Percentiles rank a stretch among this genome's conserved stretches.
These are phyloP conservation scores for Poronia punctata DNA, from an alignment of 495 filamentous ascomycete genomes.

Conservation along the genomic window DNA sequence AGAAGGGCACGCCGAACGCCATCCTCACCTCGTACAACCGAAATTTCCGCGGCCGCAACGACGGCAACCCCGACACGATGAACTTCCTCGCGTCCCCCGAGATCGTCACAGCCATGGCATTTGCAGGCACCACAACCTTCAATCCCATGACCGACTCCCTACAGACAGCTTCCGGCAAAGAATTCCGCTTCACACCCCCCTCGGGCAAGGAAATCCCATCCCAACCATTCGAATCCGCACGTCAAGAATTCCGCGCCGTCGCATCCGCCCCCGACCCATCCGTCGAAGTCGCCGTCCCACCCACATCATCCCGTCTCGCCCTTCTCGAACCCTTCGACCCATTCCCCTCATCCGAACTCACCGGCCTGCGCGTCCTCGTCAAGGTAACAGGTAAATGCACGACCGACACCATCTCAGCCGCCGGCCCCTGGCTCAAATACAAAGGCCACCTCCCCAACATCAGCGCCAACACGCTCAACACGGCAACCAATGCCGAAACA, in stretches of 20 bases:
- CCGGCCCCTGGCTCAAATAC: constrained; percentile 97
- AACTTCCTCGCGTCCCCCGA: constrained; percentile 97
- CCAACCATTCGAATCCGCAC: constrained; percentile 73
- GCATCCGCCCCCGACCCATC: constrained; percentile 60
- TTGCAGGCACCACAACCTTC: constrained; percentile 87
- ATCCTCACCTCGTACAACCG: constrained; percentile 98
- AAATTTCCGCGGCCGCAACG: constrained; percentile 95
- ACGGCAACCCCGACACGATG: constrained; percentile 93
- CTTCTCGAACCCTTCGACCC: constrained; percentile 84
- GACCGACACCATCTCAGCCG: constrained; percentile 96
- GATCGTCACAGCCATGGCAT: constrained; percentile 91
- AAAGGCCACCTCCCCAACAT: constrained; percentile 99
- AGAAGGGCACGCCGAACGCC: constrained; percentile 83
- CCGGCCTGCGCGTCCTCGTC: constrained; percentile 71
- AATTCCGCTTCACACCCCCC: constrained; percentile 83
- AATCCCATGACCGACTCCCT: constrained; percentile 89
- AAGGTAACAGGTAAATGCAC: constrained; percentile 97
- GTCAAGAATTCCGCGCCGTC: constrained; percentile 65
- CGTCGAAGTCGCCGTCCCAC: constrained; percentile 66
- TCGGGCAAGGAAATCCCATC: constrained; percentile 68
- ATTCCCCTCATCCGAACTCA: constrained; percentile 71
- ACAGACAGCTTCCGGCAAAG: constrained; percentile 68
- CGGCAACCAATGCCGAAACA: constrained; percentile 84
- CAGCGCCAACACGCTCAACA: constrained; percentile 90
- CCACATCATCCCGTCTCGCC: constrained; percentile 80